Evolutionary conservation across 2,329 filamentous ascomycete genomes (phyloP), one percentile per base, ranked within the genome.

Genomic region (Alternaria ethzedia): DNA sequence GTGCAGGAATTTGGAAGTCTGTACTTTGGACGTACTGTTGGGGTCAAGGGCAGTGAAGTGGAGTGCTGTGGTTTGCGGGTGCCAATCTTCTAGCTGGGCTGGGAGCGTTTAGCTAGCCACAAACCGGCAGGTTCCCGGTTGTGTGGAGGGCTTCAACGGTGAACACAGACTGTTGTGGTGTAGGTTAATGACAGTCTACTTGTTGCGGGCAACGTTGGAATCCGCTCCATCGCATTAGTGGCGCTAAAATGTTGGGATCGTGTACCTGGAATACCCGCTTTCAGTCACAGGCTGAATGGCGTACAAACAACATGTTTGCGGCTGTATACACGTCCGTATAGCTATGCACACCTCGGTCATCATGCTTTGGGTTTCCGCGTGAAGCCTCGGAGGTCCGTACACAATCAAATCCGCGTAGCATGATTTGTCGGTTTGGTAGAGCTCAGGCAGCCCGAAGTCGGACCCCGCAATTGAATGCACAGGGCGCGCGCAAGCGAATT

Each of bases 31-130:
- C 83, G 89, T 15, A 79, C 83, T 50, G 89, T 88, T 10, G 84
- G 85, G 68, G 86, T 93, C 20, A 87, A 92, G 75, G 87, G 88
- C 36, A 89, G 89, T 73, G 87, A 87, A n/a, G 83, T 94, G 3
- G 89, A 92, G 74, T 87, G 92, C n/a, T 93, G 91, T 71, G 91
- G 91, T 5, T 82, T 94, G 55, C 83, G 87, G 73, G 87, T 94
- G 30, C 75, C 75, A 9, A 54, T 75, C 25, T 68, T 76, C 54
- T 79, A 68, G 58, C 46, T 60, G 30, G 45, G 20, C 55, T 52
- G 20, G 46, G 26, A 46, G 59, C 26, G 26, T 50, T 30, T 43
- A 54, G 32, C 44, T 21, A 54, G 47, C 43, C 44, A 61, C 58
- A 56, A 44, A n/a, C 23, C 21, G 54, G 63, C 59, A 49, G 60